A percentile compares a stretch with the other conserved stretches of the same genome.
Evolutionary conservation across 2,329 filamentous ascomycete species (phyloP).

Genomic region (Talaromyces sp.): DNA sequence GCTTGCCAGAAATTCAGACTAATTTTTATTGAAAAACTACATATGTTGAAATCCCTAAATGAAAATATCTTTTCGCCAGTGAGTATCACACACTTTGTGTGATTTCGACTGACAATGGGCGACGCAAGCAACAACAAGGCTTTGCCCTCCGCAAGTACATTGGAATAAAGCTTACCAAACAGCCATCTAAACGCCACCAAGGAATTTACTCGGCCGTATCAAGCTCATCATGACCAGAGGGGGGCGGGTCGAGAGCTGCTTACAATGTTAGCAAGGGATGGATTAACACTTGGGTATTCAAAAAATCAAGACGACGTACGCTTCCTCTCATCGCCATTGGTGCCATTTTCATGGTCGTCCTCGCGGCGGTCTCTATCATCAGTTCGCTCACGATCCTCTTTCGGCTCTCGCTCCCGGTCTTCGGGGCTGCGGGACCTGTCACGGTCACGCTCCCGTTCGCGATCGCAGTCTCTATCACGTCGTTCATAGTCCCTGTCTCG

Average conservation of each 20-base stretch:
- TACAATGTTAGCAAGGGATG: conserved; percentile 16
- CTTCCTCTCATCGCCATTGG: conserved; percentile 88
- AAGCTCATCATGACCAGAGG: conserved; percentile 85
- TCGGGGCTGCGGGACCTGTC: conserved; percentile 32
- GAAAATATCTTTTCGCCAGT: not conserved
- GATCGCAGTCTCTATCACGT: conserved; percentile 52
- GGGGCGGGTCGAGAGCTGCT: conserved; percentile 64
- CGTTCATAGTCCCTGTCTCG: conserved; percentile 70
- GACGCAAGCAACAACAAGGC: not conserved
- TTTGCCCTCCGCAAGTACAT: not conserved
- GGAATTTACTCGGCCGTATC: conserved; percentile 75
- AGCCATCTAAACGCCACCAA: conserved; percentile 10
- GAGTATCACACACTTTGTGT: not conserved
- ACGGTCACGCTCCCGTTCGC: conserved; percentile 53
- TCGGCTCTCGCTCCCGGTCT: conserved; percentile 48
- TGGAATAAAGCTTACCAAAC: conserved; percentile 10
- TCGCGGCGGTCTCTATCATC: conserved; percentile 67
- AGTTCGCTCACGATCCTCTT: conserved; percentile 38
- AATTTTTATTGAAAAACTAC: not conserved
- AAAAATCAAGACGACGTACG: conserved; percentile 46
- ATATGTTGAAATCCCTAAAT: not conserved
- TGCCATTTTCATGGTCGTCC: conserved; percentile 66
- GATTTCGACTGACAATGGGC: not conserved
- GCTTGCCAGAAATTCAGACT: not conserved
- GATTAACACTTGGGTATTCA: not conserved